Conservation (phyloP, 2,329 filamentous ascomycete species). For the Nemania abortiva region DNA sequence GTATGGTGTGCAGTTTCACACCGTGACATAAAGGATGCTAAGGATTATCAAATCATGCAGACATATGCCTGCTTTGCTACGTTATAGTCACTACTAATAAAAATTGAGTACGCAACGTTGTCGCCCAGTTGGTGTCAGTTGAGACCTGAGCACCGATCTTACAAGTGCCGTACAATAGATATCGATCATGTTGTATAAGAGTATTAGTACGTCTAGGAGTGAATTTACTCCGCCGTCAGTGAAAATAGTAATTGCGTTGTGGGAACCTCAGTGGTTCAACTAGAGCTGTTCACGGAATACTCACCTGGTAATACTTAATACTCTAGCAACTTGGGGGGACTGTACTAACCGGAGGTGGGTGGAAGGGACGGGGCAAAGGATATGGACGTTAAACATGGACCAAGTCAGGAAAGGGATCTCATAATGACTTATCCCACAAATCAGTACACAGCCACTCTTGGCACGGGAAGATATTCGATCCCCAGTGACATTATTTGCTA, state of each 20-base stretch:
- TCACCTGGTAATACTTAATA: background rate
- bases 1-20: too few species aligned
- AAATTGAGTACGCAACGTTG: too few species aligned
- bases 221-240: background rate
- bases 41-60: too few species aligned
- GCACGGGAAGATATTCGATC: background rate
- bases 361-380: slow-evolving; percentile 6
- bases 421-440: slow-evolving; percentile 1
- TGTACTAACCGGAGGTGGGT: background rate
- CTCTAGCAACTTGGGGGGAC: background rate
- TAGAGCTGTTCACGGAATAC: background rate
- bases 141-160: too few species aligned
- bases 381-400: background rate
- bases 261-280: background rate
- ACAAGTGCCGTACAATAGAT: too few species aligned
- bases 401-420: slow-evolving; percentile 14
- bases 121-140: too few species aligned
- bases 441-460: slow-evolving; percentile 30
- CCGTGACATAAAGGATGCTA: too few species aligned
- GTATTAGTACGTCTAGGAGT: too few species aligned
- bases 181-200: too few species aligned
- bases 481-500: background rate
- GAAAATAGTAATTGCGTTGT: too few species aligned
- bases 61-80: too few species aligned
- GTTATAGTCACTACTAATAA: too few species aligned